phyloP scores from a whole-genome alignment of 2,329 filamentous ascomycete species.

The Talaromyces albobiverticillius region DNA sequence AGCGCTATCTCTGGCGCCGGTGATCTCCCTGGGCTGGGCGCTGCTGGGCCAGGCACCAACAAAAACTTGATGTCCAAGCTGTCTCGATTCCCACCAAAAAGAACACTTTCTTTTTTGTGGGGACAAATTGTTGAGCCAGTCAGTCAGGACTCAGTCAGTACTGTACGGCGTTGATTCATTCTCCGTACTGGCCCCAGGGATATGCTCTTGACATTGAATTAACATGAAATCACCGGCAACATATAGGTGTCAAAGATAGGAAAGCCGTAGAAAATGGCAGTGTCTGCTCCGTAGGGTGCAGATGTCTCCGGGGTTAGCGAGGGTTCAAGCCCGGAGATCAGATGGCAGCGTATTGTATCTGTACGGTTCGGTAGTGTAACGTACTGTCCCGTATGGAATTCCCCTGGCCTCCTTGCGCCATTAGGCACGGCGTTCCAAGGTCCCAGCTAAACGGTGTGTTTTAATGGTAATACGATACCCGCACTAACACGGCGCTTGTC shows the following conservation, averaged over 20 bases:
- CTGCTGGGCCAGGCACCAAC: background rate
- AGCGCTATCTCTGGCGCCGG: background rate
- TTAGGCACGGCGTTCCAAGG: background rate
- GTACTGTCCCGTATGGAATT: background rate
- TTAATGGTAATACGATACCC: no score
- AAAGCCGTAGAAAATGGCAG: no score
- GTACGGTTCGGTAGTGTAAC: no score
- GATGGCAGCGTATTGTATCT: no score
- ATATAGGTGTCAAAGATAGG: no score
- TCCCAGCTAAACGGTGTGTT: background rate
- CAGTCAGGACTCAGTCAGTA: background rate
- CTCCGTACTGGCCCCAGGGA: background rate
- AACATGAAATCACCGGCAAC: no score
- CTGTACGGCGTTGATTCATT: background rate
- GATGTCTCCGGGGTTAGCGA: no score
- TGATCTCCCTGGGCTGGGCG: background rate
- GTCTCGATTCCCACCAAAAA: background rate
- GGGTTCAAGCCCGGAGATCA: no score
- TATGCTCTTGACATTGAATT: background rate
- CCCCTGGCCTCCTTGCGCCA: background rate
- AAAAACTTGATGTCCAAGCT: background rate
- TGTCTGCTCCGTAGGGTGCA: no score
- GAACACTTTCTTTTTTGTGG: slow-evolving; percentile 1
- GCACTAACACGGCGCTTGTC: slow-evolving; percentile 1
- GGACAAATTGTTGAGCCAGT: slow-evolving; percentile 11